phyloP scores from a whole-genome alignment of 805 yeast species.

The Candida palmyrensis region DNA sequence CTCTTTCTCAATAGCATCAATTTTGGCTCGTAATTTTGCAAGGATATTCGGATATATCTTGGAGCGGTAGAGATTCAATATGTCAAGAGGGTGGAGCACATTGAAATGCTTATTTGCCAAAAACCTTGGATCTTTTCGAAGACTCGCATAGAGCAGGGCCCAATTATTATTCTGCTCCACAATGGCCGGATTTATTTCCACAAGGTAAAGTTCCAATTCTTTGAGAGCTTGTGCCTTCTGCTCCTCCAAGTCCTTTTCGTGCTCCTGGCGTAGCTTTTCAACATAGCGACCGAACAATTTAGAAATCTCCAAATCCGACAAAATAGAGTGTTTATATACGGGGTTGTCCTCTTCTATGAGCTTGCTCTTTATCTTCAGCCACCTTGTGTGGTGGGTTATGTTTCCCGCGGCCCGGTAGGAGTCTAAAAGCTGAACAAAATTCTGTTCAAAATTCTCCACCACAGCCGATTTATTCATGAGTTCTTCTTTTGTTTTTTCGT shows the following conservation, averaged over 20 bases:
- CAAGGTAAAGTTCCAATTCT: slow-evolving; percentile 50
- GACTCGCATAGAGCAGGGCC: slow-evolving; percentile 29
- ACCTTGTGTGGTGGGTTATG: slow-evolving; percentile 55
- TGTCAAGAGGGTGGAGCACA: slow-evolving; percentile 52
- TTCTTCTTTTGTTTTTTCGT: slow-evolving; percentile 39
- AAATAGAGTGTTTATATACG: slow-evolving; percentile 53
- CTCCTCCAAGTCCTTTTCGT: slow-evolving; percentile 15
- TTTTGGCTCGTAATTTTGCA: slow-evolving; percentile 14
- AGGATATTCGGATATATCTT: slow-evolving; percentile 27
- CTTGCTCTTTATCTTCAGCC: slow-evolving; percentile 51
- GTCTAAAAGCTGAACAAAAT: slow-evolving; percentile 46
- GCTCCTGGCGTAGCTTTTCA: slow-evolving; percentile 28
- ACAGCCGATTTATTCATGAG: slow-evolving; percentile 48
- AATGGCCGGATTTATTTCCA: slow-evolving; percentile 24
- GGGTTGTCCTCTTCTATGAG: slow-evolving; percentile 59
- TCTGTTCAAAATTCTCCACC: slow-evolving; percentile 49
- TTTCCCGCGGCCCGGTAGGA: slow-evolving; percentile 24
- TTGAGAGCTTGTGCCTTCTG: slow-evolving; percentile 43
- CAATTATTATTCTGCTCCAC: slow-evolving; percentile 28
- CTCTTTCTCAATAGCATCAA: slow-evolving; percentile 20
- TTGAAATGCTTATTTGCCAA: slow-evolving; percentile 54
- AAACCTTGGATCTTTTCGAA: slow-evolving; percentile 46
- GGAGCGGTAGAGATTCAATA: slow-evolving; percentile 46
- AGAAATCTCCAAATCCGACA: slow-evolving; percentile 53
- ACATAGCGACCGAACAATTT: slow-evolving; percentile 51